Evolutionary conservation across 192 early-diverging fungal genomes (phyloP).

Genomic region (Coemansia sp.): DNA sequence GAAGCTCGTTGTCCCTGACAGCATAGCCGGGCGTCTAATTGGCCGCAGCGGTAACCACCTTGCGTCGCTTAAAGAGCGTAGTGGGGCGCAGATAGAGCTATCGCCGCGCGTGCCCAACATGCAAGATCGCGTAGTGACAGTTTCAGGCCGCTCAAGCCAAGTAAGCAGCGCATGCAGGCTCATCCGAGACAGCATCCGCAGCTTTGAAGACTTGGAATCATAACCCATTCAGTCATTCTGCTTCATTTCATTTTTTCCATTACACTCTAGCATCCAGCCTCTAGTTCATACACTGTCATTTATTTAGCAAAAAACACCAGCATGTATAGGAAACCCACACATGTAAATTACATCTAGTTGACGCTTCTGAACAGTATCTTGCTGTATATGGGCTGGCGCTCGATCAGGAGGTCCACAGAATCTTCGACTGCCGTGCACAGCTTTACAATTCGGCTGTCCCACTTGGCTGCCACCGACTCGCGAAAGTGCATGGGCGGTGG

Average conservation of each 20-base stretch:
- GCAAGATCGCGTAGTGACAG: constrained; percentile 38
- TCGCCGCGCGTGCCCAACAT: constrained; percentile 32
- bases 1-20: constrained; percentile 39
- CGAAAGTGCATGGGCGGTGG: constrained; percentile 43
- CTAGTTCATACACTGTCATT: not conserved
- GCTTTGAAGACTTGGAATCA: constrained; percentile 19
- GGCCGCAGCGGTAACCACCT: constrained; percentile 40
- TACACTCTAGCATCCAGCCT: not conserved
- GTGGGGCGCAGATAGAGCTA: constrained; percentile 36
- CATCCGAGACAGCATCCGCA: constrained; percentile 21
- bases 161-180: constrained; percentile 27
- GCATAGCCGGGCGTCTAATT: constrained; percentile 39
- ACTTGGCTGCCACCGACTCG: constrained; percentile 35
- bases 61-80: constrained; percentile 12
- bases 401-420: constrained; percentile 45
- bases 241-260: constrained; percentile 1
- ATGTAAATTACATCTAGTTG: constrained; percentile 3
- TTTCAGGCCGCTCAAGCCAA: constrained; percentile 14
- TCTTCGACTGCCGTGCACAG: constrained; percentile 50
- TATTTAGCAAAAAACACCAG: not conserved
- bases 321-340: too few species aligned
- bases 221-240: not conserved
- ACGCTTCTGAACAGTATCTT: constrained; percentile 24
- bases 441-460: constrained; percentile 40
- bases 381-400: constrained; percentile 42